Evolutionary conservation across 139 green algal genomes (phyloP), one percentile per base, ranked within the genome.

Genomic region (Chlamydomonas schloesseri): DNA sequence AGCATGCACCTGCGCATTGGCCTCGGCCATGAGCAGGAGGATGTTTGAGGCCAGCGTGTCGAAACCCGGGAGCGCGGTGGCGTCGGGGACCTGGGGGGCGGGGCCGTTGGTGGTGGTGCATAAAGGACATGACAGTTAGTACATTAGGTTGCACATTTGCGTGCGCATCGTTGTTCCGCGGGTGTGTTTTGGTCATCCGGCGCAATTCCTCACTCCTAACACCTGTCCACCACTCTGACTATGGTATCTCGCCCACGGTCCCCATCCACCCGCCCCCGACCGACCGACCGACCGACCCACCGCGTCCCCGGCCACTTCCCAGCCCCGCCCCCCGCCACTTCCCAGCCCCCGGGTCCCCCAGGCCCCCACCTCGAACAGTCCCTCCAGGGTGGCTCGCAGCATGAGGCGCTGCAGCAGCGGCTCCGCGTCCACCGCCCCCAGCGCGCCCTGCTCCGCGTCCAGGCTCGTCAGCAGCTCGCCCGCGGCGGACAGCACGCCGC

Each of bases 331-430:
- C 15, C 9, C 46, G 5, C 50, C 26, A 28, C 50, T 3, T 50
- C 50, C 24, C 74, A 70, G 26, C 73, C 55, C 50, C 10, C 33
- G 18, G 13, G 0, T 24, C 50, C 3, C 50, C 47, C 50, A 31
- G 3, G 28, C 17, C 55, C 70, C 26, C 68, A 86, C 80, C 68
- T 86, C 80, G 26, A 86, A 57, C 33, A 86, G 80, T 4, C 68
- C 80, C 67, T 86, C 50, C 68, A 86, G 68, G 3, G 68, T 86
- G 50, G 68, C 80, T 24, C 68, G 33, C 68, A 86, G 33, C 80
- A 78, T 86, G 23, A 86, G 11, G 15, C 58, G 47, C 69, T 62
- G 68, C 80, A 86, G 47, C 29, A 53, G 68, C 17, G 67, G 68
- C 67, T 77, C 68, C 31, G 21, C 13, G 6, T 78, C 81, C 55